These are phyloP conservation scores for Ricinus communis DNA, from an alignment of 345 rosid species.

Conservation along the genomic window DNA sequence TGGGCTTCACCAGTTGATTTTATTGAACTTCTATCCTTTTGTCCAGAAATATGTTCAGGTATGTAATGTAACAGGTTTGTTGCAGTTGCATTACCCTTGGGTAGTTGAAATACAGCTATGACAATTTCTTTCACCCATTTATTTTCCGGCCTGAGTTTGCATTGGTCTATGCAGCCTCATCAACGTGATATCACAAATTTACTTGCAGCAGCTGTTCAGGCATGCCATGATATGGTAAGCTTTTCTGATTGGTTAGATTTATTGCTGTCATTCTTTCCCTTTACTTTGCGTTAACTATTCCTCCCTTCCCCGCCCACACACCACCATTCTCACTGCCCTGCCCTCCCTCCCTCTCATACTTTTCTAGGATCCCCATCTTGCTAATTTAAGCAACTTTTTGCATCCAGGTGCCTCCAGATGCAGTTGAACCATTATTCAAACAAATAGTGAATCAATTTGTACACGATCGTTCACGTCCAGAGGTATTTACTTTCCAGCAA, in stretches of 20 bases:
- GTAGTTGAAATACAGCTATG: slow-evolving; percentile 3
- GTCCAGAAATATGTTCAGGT: slow-evolving; percentile 89
- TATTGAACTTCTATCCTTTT: slow-evolving; percentile 71
- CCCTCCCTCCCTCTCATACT: not conserved
- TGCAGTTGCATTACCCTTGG: slow-evolving; percentile 12
- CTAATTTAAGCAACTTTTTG: slow-evolving; percentile 15
- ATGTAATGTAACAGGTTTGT: slow-evolving; percentile 18
- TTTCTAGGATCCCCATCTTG: not conserved
- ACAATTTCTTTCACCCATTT: not conserved
- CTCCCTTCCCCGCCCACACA: too few relatives aligned
- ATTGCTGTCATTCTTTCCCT: not conserved
- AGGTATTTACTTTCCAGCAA: slow-evolving; percentile 44
- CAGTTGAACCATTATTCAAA: slow-evolving; percentile 88
- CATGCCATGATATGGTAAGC: slow-evolving; percentile 94
- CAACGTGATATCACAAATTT: slow-evolving; percentile 83
- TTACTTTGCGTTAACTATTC: not conserved
- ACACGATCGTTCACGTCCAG: slow-evolving; percentile 86
- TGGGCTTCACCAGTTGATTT: slow-evolving; percentile 83
- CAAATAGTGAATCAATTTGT: slow-evolving; percentile 96
- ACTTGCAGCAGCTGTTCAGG: slow-evolving; percentile 95
- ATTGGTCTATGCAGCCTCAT: slow-evolving; percentile 67
- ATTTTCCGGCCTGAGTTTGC: not conserved
- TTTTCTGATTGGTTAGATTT: slow-evolving; percentile 19
- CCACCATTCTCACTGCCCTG: too few relatives aligned
- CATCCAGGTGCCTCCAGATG: slow-evolving; percentile 91